Evolutionary conservation across 345 rosid species (phyloP).

Genomic region (Lepidium africanum): DNA sequence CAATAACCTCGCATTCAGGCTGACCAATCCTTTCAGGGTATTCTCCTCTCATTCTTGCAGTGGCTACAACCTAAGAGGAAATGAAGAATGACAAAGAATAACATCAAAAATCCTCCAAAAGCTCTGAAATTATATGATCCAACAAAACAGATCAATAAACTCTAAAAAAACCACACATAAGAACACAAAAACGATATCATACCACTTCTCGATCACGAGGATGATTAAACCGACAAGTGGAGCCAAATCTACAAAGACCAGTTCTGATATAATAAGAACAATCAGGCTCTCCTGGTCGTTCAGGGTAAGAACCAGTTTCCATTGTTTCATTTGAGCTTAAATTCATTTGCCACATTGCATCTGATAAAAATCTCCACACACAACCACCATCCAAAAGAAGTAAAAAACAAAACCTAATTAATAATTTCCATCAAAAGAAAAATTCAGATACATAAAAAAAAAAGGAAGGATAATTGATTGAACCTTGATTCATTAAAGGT

Average conservation of each 20-base stretch:
- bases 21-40: slow-evolving; percentile 94
- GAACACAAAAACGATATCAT: neutral
- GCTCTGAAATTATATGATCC: neutral
- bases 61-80: slow-evolving; percentile 72
- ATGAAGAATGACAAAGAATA: neutral
- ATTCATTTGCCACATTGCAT: slow-evolving; percentile 87
- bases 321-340: slow-evolving; percentile 58
- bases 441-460: neutral
- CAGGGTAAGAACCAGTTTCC: slow-evolving; percentile 75
- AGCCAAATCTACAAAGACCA: slow-evolving; percentile 89
- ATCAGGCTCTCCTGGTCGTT: slow-evolving; percentile 90
- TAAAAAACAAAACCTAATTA: neutral
- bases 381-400: neutral
- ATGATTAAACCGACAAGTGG: slow-evolving; percentile 43
- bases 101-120: neutral
- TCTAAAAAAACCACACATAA: neutral
- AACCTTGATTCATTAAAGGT: slow-evolving; percentile 57
- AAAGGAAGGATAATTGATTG: neutral
- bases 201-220: slow-evolving; percentile 96
- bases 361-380: slow-evolving; percentile 33
- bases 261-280: slow-evolving; percentile 97
- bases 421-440: neutral
- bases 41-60: slow-evolving; percentile 91
- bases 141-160: neutral
- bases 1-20: slow-evolving; percentile 87